A percentile compares a stretch with the other conserved stretches of the same genome.
Evolutionary conservation across 208 protist genomes (phyloP).

Genomic region (Giardia duodenalis): DNA sequence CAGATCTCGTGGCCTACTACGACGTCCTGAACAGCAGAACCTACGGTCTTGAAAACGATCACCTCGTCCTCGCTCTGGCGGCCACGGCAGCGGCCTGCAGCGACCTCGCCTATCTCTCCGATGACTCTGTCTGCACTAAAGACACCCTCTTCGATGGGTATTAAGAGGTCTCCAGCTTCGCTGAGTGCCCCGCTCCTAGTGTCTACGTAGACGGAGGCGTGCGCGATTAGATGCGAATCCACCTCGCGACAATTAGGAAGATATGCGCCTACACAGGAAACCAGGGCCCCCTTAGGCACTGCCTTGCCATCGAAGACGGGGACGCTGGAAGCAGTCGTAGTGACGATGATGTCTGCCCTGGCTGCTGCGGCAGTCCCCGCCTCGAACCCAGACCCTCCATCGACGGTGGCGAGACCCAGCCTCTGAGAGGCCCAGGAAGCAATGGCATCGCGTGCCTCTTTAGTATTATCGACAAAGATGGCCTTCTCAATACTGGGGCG

Average conservation of each 20-base stretch:
- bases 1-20: background rate
- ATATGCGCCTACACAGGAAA: constrained; percentile 20
- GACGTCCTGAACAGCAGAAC: background rate
- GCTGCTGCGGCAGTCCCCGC: background rate
- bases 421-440: background rate
- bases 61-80: background rate
- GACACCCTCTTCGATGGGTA: background rate
- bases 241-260: background rate
- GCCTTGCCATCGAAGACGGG: background rate
- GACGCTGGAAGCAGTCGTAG: background rate
- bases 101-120: constrained; percentile 1
- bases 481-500: background rate
- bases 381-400: background rate
- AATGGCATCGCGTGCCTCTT: background rate
- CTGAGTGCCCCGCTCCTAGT: background rate
- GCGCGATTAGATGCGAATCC: background rate
- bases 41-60: constrained; percentile 9
- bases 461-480: background rate
- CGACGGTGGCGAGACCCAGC: background rate
- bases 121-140: background rate
- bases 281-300: background rate
- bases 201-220: background rate
- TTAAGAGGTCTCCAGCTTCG: constrained; percentile 7
- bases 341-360: background rate
- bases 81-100: background rate